Percentiles rank a stretch among this genome's conserved stretches.
Conservation (phyloP, 176 grass and related monocot species). For the Eremochloa ophiuroides region DNA sequence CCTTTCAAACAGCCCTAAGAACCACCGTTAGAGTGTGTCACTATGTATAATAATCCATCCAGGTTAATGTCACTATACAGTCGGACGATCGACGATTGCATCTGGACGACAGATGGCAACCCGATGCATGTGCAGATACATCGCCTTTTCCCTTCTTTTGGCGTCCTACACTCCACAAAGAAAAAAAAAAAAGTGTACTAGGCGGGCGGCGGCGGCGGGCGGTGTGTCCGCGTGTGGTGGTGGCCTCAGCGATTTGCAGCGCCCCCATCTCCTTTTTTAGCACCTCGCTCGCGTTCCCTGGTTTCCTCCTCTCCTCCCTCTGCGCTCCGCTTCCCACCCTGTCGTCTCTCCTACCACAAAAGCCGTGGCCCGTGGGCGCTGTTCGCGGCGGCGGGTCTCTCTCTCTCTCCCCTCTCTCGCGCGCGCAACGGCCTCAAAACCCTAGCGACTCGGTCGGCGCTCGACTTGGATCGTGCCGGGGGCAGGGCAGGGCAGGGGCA, state of each 20-base stretch:
- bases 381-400: slow-evolving; percentile 35
- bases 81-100: background rate
- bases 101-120: background rate
- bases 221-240: background rate
- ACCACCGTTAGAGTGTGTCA: background rate
- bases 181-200: no score
- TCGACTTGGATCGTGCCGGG: slow-evolving; percentile 1
- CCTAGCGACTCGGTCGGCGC: background rate
- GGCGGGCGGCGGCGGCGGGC: background rate
- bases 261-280: slow-evolving; percentile 12
- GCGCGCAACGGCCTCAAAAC: slow-evolving; percentile 15
- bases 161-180: background rate
- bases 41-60: background rate
- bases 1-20: background rate
- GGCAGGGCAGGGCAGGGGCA: background rate
- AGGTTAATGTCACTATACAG: background rate
- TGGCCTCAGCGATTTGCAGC: slow-evolving; percentile 31
- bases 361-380: slow-evolving; percentile 25
- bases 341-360: slow-evolving; percentile 13
- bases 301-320: slow-evolving; percentile 14
- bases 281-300: slow-evolving; percentile 22
- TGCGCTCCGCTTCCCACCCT: background rate
- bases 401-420: background rate
- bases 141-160: background rate
- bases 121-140: background rate